Percentiles rank a stretch among this genome's conserved stretches.
These are phyloP conservation scores for Chytriomyces sp. DNA, from an alignment of 192 early-diverging fungal species.

Conservation along the genomic window DNA sequence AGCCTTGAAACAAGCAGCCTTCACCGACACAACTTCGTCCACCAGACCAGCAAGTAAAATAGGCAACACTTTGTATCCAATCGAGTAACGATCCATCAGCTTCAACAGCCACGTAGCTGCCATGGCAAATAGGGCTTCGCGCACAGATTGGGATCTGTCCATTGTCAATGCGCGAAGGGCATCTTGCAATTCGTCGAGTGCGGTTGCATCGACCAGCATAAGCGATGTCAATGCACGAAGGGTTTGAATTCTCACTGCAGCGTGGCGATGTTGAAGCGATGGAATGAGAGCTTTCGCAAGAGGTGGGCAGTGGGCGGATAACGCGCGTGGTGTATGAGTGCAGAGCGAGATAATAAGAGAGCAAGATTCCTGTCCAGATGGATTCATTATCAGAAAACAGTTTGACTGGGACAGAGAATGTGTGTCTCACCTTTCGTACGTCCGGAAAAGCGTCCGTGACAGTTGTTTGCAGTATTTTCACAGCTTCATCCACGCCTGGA, in stretches of 20 bases:
- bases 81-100: conserved; percentile 55
- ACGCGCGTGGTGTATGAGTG: conserved; percentile 20
- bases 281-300: conserved; percentile 51
- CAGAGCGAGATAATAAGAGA: conserved; percentile 45
- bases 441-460: conserved; percentile 60
- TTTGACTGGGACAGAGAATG: background rate
- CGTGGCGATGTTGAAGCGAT: conserved; percentile 56
- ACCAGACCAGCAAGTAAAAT: conserved; percentile 51
- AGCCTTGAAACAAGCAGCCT: conserved; percentile 16
- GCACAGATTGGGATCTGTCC: conserved; percentile 56
- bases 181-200: conserved; percentile 47
- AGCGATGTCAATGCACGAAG: conserved; percentile 46
- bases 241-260: conserved; percentile 48
- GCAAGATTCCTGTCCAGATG: conserved; percentile 53
- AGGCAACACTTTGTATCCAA: conserved; percentile 58
- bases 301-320: conserved; percentile 41
- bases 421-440: conserved; percentile 53
- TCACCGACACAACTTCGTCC: conserved; percentile 51
- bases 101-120: conserved; percentile 49
- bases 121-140: conserved; percentile 51
- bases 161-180: conserved; percentile 45
- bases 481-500: conserved; percentile 57
- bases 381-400: background rate
- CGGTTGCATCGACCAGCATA: conserved; percentile 50
- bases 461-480: conserved; percentile 47